Evolutionary conservation across 805 yeast species (phyloP).

Genomic region (Zygosaccharomyces kombuchaensis): DNA sequence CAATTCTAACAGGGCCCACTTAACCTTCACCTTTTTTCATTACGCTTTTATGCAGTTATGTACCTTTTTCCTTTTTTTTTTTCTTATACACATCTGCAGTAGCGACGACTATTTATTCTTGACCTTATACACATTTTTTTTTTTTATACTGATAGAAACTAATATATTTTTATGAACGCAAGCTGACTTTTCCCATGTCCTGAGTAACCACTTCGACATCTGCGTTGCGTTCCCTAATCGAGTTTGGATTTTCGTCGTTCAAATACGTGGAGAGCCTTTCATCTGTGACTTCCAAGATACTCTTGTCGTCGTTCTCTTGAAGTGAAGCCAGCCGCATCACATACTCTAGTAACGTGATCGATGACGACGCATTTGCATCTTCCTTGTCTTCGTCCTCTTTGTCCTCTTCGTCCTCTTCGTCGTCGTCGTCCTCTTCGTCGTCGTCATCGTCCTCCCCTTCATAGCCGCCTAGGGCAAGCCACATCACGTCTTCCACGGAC

Average conservation of each 20-base stretch:
- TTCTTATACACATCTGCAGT: slow-evolving; percentile 2
- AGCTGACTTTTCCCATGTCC: slow-evolving; percentile 13
- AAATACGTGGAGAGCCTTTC: slow-evolving; percentile 60
- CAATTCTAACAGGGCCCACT: not conserved
- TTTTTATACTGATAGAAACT: not conserved
- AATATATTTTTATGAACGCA: not conserved
- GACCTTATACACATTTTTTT: not conserved
- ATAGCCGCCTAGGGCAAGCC: slow-evolving; percentile 51
- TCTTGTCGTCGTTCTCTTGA: slow-evolving; percentile 54
- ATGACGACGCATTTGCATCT: slow-evolving; percentile 32
- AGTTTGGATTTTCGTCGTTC: slow-evolving; percentile 46
- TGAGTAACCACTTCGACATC: slow-evolving; percentile 18
- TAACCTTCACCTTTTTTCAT: not conserved
- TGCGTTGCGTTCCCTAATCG: slow-evolving; percentile 15
- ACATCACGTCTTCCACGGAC: slow-evolving; percentile 34
- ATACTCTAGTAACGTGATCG: slow-evolving; percentile 60
- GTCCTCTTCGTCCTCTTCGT: slow-evolving; percentile 23
- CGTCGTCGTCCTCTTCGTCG: slow-evolving; percentile 31
- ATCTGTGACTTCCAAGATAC: slow-evolving; percentile 55
- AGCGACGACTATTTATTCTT: not conserved
- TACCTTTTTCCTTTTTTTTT: slow-evolving; percentile 1
- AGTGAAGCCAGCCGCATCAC: slow-evolving; percentile 54
- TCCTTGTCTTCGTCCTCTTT: slow-evolving; percentile 31
- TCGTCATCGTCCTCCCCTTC: slow-evolving; percentile 27
- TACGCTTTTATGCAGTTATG: not conserved